These are phyloP conservation scores for Zarea fungicola DNA, from an alignment of 2,329 filamentous ascomycete genomes.

Conservation along the genomic window DNA sequence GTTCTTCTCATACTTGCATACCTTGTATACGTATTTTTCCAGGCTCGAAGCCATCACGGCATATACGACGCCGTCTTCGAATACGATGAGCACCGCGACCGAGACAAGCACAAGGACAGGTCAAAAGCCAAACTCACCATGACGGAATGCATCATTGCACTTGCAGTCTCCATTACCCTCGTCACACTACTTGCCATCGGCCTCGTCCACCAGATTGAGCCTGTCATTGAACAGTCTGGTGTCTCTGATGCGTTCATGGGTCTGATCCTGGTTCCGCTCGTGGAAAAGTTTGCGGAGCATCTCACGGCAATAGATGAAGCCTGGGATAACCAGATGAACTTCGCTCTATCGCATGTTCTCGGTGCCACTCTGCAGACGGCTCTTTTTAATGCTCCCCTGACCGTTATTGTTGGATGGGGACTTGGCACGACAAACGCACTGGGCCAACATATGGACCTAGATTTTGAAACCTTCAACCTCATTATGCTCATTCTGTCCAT, in stretches of 20 bases:
- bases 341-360: slow-evolving; percentile 78
- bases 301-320: slow-evolving; percentile 80
- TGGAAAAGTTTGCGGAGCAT: slow-evolving; percentile 84
- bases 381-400: slow-evolving; percentile 78
- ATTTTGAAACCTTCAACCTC: slow-evolving; percentile 85
- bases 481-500: slow-evolving; percentile 77
- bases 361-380: slow-evolving; percentile 87
- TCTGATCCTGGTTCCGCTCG: slow-evolving; percentile 72
- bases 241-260: slow-evolving; percentile 55
- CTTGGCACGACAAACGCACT: too few relatives aligned
- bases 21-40: slow-evolving; percentile 62
- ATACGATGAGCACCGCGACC: slow-evolving; percentile 62
- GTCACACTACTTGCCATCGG: slow-evolving; percentile 71
- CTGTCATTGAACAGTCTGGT: slow-evolving; percentile 40
- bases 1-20: slow-evolving; percentile 68
- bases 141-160: slow-evolving; percentile 63
- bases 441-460: slow-evolving; percentile 59
- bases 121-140: slow-evolving; percentile 66
- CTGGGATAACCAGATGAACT: slow-evolving; percentile 78
- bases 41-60: slow-evolving; percentile 69
- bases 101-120: slow-evolving; percentile 56
- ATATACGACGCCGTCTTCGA: slow-evolving; percentile 72
- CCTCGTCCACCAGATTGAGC: slow-evolving; percentile 66
- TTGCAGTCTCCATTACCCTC: slow-evolving; percentile 58
- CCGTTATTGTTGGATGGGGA: slow-evolving; percentile 80